Percentiles rank a stretch among this genome's conserved stretches.
Evolutionary conservation across 2,329 filamentous ascomycete species (phyloP).

Genomic region (Neocucurbitaria cava): DNA sequence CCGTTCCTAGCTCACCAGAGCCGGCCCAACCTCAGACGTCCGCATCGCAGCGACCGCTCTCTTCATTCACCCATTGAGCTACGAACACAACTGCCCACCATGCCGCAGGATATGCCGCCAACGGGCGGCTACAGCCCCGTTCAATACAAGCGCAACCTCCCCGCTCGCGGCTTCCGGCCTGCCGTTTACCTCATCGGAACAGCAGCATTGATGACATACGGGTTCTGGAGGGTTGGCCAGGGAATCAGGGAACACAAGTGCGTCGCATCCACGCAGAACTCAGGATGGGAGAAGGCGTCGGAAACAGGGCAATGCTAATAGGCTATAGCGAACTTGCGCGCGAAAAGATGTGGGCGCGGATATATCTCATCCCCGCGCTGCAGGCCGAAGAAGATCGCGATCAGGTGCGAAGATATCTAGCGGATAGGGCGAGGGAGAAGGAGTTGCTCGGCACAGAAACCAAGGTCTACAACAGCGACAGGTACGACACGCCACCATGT

Average conservation of each 20-base stretch:
- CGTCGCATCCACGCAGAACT: conserved; percentile 37
- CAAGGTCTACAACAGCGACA: conserved; percentile 86
- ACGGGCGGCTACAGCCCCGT: conserved; percentile 92
- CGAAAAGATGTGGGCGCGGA: conserved; percentile 98
- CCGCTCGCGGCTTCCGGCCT: conserved; percentile 87
- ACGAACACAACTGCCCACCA: conserved; percentile 56
- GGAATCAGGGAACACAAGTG: conserved; percentile 94
- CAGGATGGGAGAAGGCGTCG: not conserved
- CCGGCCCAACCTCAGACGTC: conserved; percentile 36
- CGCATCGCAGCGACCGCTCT: conserved; percentile 28
- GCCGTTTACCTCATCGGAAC: conserved; percentile 78
- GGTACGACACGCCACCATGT: conserved; percentile 62
- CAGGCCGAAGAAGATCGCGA: conserved; percentile 98
- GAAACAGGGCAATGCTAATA: conserved; percentile 23
- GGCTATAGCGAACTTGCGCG: conserved; percentile 80
- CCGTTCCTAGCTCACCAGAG: conserved; percentile 25
- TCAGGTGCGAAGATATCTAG: conserved; percentile 83
- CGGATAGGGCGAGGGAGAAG: conserved; percentile 89
- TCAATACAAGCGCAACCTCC: conserved; percentile 98
- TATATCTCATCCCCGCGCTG: conserved; percentile 90
- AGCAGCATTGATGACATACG: conserved; percentile 82
- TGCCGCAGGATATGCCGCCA: conserved; percentile 99
- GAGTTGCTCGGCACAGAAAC: conserved; percentile 83
- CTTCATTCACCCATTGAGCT: conserved; percentile 37
- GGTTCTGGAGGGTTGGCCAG: conserved; percentile 84